Evolutionary conservation across 1,139 yeast species (phyloP), one percentile per base, ranked within the genome.

Genomic region (Yamadazyma sp.): DNA sequence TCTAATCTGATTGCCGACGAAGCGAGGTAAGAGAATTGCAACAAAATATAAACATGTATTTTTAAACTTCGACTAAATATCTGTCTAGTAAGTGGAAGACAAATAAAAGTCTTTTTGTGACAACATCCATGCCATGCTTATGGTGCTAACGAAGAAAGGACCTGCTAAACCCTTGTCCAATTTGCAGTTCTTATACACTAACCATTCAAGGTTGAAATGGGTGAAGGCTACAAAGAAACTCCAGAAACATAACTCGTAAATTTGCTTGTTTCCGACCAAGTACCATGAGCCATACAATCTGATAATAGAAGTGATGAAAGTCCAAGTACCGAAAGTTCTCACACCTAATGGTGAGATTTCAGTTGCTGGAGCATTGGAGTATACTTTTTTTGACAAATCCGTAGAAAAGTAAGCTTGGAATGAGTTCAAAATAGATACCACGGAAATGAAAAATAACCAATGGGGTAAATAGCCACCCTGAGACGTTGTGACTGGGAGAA

Each of bases 261-360:
- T 78, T 46, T 81, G 84, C 20, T 80, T 79, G 52, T 82, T 79
- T 12, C 62, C 57, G 5, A 45, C 42, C 45, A 86, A 67, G 57
- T 86, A 70, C 62, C 83, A 84, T 6, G 98, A 95, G 34, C 96
- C 96, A 57, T 86, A 89, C 48, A 83, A 73, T 57, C 98, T 79
- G 35, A 92, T 81, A 31, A 92, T 71, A 2, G 96, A 79, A 1
- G 97, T 83, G 49, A 90, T 75, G 37, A 90, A 70, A 0, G 98
- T 92, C 98, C 98, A 92, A 1, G 98, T 92, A 22, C 98, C 98
- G 61, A 92, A 92, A 0, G 98, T 92, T 53, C 98, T 77, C 8
- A 97, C 96, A 50, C 95, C 82, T 50, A 92, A 71, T 6, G 75
- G 69, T 0, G 96, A 87, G 14, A 90, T 71, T 41, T 70, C 67